Base-by-base conservation (phyloP, 352 stramenopile genomes). In the Globisporangium camurandrum region DNA sequence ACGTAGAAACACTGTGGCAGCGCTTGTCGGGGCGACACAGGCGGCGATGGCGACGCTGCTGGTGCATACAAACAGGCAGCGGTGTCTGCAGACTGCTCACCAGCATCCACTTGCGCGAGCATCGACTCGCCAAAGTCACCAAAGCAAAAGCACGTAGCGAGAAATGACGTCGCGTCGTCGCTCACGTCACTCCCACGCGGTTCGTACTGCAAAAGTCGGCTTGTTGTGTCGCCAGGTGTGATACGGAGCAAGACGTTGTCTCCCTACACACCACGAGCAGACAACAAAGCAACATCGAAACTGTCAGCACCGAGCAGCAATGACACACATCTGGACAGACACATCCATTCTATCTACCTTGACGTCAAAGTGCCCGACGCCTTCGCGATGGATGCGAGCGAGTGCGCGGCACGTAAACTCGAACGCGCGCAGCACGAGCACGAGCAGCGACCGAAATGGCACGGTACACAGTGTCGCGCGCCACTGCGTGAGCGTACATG, bases 41-140 rank as follows among this genome's bases (percentile, higher is more conserved):
- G 45, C 3, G 39, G 14, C 12, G 19, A 48, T 41, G 16, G 52
- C 31, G 3, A 42, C 34, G 0, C 8, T n/a, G n/a, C n/a, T n/a
- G n/a, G n/a, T n/a, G n/a, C n/a, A n/a, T n/a, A n/a, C n/a, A n/a
- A n/a, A n/a, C n/a, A n/a, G n/a, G n/a, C n/a, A n/a, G n/a, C n/a
- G n/a, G n/a, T n/a, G n/a, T n/a, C n/a, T n/a, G n/a, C n/a, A n/a
- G n/a, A n/a, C n/a, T n/a, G n/a, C n/a, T n/a, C n/a, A n/a, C n/a
- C n/a, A n/a, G n/a, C n/a, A 20, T 66, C 56, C 10, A 46, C 28
- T 30, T 61, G 44, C 9, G 66, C 56, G 27, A 68, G 4, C 50
- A 77, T 65, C 0, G 79, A 74, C 57, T 91, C 79, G 16, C 79
- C 79, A 57, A 91, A 91, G 56, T 91, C 79, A 1, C 57, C 79